Evolutionary conservation across 2,329 filamentous ascomycete species (phyloP), one percentile per base, ranked within the genome.

Genomic region (Fusarium temperatum): DNA sequence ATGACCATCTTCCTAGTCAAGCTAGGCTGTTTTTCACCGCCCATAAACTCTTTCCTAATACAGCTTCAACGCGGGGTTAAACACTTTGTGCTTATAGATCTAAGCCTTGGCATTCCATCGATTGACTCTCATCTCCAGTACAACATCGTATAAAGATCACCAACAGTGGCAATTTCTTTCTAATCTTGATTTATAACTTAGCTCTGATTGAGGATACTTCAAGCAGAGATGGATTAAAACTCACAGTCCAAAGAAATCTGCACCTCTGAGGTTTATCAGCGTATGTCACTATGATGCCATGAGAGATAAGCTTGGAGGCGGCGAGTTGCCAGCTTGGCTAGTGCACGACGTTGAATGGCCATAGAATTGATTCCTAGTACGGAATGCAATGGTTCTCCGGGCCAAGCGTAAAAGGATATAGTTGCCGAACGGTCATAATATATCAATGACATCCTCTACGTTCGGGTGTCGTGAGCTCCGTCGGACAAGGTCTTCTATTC

Each of bases 121-220:
- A 50, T 6, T 6, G 20, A 9, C 47, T n/a, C 5, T 12, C 28
- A 17, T n/a, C 14, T 30, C 6, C 5, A 26, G 26, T 26, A 26
- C 5, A 5, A 26, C 26, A 26, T 26, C 26, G 4, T 5, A 26
- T 11, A 22, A 15, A 11, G 26, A 4, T 15, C 26, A 13, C 17
- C 6, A 24, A 18, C 17, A 8, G 5, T 18, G 42, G 17, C 9
- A 4, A 9, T 3, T 20, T 6, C n/a, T 9, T 26, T 22, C 3
- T n/a, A 6, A 7, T 11, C 1, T 5, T 1, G 8, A 45, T 1
- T 13, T 5, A 15, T 5, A 8, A 5, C 18, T 15, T 5, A 11
- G 5, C 8, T 22, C 13, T 15, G 13, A 7, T 6, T 28, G 12
- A 3, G 3, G 0, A 11, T 22, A 20, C 4, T 28, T 7, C 6